Conservation (phyloP, 805 yeast species). For the Barnettozyma siamensis region DNA sequence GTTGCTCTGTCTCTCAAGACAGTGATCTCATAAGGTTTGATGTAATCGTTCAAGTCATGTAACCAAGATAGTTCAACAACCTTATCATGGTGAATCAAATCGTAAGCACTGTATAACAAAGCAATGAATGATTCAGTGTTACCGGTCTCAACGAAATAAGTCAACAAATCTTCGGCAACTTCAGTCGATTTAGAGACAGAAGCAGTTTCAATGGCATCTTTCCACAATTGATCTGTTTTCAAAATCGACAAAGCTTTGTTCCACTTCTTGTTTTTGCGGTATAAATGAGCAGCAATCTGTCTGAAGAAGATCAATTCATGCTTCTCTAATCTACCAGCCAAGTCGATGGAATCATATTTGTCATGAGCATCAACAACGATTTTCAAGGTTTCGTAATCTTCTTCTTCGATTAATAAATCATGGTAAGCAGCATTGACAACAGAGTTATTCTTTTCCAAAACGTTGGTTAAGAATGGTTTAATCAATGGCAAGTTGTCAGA, state of each 20-base stretch:
- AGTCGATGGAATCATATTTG: slow-evolving; percentile 85
- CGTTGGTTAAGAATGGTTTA: slow-evolving; percentile 90
- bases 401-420: slow-evolving; percentile 91
- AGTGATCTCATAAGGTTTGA: slow-evolving; percentile 89
- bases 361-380: slow-evolving; percentile 85
- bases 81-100: slow-evolving; percentile 70
- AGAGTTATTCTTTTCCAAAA: slow-evolving; percentile 82
- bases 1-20: slow-evolving; percentile 73
- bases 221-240: slow-evolving; percentile 91
- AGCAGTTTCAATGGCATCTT: slow-evolving; percentile 90
- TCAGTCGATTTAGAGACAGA: slow-evolving; percentile 71
- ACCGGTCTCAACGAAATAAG: slow-evolving; percentile 94
- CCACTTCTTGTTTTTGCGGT: slow-evolving; percentile 93
- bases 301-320: slow-evolving; percentile 90
- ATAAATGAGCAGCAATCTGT: slow-evolving; percentile 91
- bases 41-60: slow-evolving; percentile 73
- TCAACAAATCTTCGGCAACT: slow-evolving; percentile 81
- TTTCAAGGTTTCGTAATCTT: slow-evolving; percentile 85
- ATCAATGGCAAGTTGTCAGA: slow-evolving; percentile 95
- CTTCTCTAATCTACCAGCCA: slow-evolving; percentile 89
- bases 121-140: slow-evolving; percentile 95
- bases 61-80: slow-evolving; percentile 91
- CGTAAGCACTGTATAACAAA: slow-evolving; percentile 79
- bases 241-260: slow-evolving; percentile 80
- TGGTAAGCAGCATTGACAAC: slow-evolving; percentile 95